Evolutionary conservation across 441 rosid species (phyloP).

Genomic region (Jatropha multifida): DNA sequence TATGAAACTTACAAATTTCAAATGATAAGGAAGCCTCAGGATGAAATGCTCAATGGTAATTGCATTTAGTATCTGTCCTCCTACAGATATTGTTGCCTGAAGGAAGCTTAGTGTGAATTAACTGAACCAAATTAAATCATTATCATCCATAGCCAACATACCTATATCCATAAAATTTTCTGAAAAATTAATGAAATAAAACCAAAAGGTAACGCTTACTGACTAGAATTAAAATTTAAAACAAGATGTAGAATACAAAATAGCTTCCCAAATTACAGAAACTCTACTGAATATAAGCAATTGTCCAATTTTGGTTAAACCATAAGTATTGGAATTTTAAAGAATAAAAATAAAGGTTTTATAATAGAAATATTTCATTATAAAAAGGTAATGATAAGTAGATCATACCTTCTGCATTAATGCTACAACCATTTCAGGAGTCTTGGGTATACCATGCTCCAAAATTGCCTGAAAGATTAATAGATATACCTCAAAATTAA

Average conservation of each 20-base stretch:
- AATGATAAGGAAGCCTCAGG: conserved; percentile 79
- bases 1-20: conserved; percentile 61
- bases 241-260: no score
- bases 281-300: neutral
- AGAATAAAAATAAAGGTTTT: neutral
- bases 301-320: conserved; percentile 2
- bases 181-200: no score
- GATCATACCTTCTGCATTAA: conserved; percentile 73
- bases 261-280: neutral
- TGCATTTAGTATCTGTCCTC: conserved; percentile 69
- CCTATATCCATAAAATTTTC: neutral
- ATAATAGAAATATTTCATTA: neutral
- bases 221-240: no score
- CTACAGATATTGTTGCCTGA: conserved; percentile 72
- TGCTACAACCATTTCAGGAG: conserved; percentile 70
- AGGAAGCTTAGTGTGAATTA: conserved; percentile 20
- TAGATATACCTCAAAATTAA: neutral
- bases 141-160: neutral
- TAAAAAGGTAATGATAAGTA: conserved; percentile 8
- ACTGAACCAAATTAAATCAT: conserved; percentile 1
- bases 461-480: conserved; percentile 52
- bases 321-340: neutral
- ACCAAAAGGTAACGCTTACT: no score
- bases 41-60: conserved; percentile 84
- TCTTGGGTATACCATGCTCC: conserved; percentile 71